Evolutionary conservation across 2,329 filamentous ascomycete genomes (phyloP).

Genomic region (Aspergillus ochraceus): DNA sequence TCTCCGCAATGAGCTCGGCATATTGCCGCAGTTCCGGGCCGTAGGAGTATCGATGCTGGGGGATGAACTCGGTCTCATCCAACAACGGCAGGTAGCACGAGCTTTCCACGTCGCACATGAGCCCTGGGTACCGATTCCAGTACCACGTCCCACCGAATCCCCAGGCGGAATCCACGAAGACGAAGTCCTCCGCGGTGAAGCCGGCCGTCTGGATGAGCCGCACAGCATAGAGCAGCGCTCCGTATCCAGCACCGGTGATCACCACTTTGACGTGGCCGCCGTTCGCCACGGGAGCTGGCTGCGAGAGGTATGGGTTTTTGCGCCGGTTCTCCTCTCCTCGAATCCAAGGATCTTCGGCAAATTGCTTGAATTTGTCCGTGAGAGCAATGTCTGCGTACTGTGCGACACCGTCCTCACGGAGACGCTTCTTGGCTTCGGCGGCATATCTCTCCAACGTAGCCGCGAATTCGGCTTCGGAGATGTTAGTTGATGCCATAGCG

Average conservation of each 20-base stretch:
- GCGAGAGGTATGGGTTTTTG: too few relatives aligned
- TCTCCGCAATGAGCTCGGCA: slow-evolving; percentile 18
- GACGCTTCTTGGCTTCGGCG: too few relatives aligned
- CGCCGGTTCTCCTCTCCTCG: too few relatives aligned
- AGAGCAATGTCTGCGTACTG: too few relatives aligned
- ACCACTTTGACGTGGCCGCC: not conserved
- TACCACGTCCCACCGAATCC: slow-evolving; percentile 40
- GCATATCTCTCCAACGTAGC: too few relatives aligned
- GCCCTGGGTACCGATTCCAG: slow-evolving; percentile 51
- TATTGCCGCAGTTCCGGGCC: slow-evolving; percentile 13
- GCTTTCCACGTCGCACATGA: slow-evolving; percentile 58
- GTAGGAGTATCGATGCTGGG: slow-evolving; percentile 5
- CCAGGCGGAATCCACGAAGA: slow-evolving; percentile 9
- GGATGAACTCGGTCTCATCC: slow-evolving; percentile 17
- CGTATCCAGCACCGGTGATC: slow-evolving; percentile 22
- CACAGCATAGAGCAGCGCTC: slow-evolving; percentile 13
- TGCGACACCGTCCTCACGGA: too few relatives aligned
- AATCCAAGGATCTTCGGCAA: too few relatives aligned
- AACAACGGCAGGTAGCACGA: slow-evolving; percentile 33
- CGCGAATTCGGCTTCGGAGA: too few relatives aligned
- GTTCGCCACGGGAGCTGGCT: too few relatives aligned
- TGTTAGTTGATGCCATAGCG: too few relatives aligned
- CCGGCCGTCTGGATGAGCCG: slow-evolving; percentile 1
- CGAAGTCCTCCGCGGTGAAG: slow-evolving; percentile 7
- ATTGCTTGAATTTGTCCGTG: too few relatives aligned